Base-by-base conservation (phyloP, 2,329 filamentous ascomycete genomes). In the Colletotrichum viniferum region DNA sequence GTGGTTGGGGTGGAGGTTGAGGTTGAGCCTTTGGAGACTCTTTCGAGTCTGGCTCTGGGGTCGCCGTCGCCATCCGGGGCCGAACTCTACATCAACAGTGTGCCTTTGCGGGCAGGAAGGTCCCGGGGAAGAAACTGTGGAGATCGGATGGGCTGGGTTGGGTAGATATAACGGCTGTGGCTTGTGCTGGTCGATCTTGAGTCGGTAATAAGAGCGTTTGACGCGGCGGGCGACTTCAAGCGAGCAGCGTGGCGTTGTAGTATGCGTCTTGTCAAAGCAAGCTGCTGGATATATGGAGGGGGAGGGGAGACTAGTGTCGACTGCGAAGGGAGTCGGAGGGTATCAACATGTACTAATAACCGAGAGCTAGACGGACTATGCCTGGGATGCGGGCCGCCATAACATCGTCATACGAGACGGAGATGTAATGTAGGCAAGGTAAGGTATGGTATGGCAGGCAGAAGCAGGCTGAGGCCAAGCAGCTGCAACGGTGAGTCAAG, bases 21-120 rank as follows among this genome's bases (percentile, higher is more conserved):
- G 58, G 62, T 76, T 60, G 71, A 61, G 67, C 64, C 34, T 52
- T 52, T 52, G 69, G 36, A 21, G 75, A 77, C 77, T 77, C 77
- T 65, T 76, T 76, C 26, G 77, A 77, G 77, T 77, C 72, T 48
- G 77, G 48, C 66, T 77, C 75, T 65, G 65, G 24, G n/a, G 77
- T 75, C 56, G 75, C 36, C 56, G 77, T 74, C 77, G 75, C 77
- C 77, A 77, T 77, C 77, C 74, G 32, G 74, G 43, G 65, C 61
- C 70, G 65, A 34, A 55, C 43, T 74, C 69, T 66, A 74, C 65
- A 74, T 70, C 65, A 77, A 75, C 62, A 38, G 61, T 43, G 38
- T 66, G 43, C 43, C 43, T 76, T 71, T 62, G 73, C 61, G 70
- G 65, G 30, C 60, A 74, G 61, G 64, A 69, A 73, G 55, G 69